Evolutionary conservation across 1,284 basidiomycete genomes (phyloP), one percentile per base, ranked within the genome.

Genomic region (Ganoderma leucocontextum): DNA sequence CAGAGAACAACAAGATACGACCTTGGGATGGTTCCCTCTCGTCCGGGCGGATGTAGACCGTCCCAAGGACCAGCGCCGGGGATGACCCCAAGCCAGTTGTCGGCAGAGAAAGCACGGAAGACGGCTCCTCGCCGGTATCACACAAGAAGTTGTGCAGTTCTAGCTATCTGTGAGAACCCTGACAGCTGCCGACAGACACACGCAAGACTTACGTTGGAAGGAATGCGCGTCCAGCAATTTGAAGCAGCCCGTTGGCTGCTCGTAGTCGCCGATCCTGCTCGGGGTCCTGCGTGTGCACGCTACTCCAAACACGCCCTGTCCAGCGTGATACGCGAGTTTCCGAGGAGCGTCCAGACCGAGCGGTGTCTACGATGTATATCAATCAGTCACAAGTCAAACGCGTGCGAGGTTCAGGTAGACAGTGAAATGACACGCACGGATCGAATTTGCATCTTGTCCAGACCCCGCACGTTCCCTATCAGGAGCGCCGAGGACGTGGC

Each of bases 371-470:
- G 38, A 59, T 25, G 38, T 35, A 4, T 19, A 41, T 39, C 35
- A 57, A 36, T 35, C 22, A 22, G 47, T 49, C n/a, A 35, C 33
- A 59, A 63, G 33, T 59, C 22, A n/a, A n/a, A n/a, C n/a, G n/a
- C n/a, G n/a, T n/a, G n/a, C n/a, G 15, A 42, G 5, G 42, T 49
- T 62, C 25, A 52, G n/a, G 41, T 63, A 10, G 61, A 42, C 47
- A 36, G 15, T 17, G 61, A 22, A 44, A 8, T 7, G 29, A n/a
- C 42, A 76, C 87, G 69, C 76, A 95, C 92, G 39, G 93, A 88
- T 70, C 91, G 88, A 47, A 96, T 90, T 72, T 96, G 93, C 77
- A 95, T 85, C 80, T 94, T 94, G 75, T 94, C 91, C 12, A 95
- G 81, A 66, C 91, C 88, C n/a, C 83, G 82, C 17, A 95, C 83